Conservation (phyloP, 352 stramenopile genomes). For the Phytophthora parvispora region DNA sequence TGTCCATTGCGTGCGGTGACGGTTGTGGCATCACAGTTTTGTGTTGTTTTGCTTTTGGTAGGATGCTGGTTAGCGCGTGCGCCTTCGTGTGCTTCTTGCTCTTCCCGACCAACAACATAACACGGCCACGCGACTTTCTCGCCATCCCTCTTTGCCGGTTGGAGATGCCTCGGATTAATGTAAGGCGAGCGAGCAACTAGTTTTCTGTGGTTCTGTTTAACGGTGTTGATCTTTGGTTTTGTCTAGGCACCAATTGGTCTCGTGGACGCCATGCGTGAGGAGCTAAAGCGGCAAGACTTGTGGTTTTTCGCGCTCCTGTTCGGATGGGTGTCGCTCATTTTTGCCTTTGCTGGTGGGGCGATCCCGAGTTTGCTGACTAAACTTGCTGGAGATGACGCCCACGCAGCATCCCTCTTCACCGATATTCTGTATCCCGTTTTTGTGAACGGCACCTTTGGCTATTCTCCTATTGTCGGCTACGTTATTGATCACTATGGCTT, state of each 20-base stretch:
- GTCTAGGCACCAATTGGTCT: slow-evolving; percentile 66
- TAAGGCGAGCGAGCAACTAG: slow-evolving; percentile 18
- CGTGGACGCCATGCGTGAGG: slow-evolving; percentile 61
- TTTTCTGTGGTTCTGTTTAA: neutral
- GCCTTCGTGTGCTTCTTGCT: slow-evolving; percentile 66
- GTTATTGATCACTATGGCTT: slow-evolving; percentile 86
- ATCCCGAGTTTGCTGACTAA: slow-evolving; percentile 75
- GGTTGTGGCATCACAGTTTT: neutral
- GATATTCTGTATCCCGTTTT: slow-evolving; percentile 80
- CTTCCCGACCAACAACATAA: slow-evolving; percentile 83
- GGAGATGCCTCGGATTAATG: slow-evolving; percentile 65
- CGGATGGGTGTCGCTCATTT: slow-evolving; percentile 86
- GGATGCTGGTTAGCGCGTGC: slow-evolving; percentile 54
- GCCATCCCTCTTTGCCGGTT: slow-evolving; percentile 60
- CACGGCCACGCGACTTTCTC: slow-evolving; percentile 49
- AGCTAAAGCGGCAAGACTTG: slow-evolving; percentile 66
- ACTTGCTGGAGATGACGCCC: slow-evolving; percentile 39
- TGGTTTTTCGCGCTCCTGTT: slow-evolving; percentile 87
- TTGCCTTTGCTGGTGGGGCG: slow-evolving; percentile 79
- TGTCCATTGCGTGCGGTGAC: neutral
- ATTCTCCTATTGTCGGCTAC: slow-evolving; percentile 78
- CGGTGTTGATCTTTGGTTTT: too few relatives aligned
- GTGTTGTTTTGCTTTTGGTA: slow-evolving; percentile 23
- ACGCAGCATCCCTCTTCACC: slow-evolving; percentile 58
- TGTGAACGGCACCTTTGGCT: slow-evolving; percentile 86